phyloP scores from a whole-genome alignment of 129 eudicot species.

The Helichrysum umbraculigerum region DNA sequence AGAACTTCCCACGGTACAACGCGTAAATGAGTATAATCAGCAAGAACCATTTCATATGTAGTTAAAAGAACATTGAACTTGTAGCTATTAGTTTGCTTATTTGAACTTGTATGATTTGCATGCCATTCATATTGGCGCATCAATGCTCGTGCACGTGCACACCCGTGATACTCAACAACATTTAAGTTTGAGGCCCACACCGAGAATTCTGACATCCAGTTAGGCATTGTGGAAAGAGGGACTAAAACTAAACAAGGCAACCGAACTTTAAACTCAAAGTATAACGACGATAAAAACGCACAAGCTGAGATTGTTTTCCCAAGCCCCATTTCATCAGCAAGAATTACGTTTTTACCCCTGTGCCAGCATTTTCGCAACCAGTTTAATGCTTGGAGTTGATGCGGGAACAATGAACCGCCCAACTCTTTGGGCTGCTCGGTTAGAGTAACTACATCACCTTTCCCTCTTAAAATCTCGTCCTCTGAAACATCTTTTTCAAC shows the following conservation, averaged over 20 bases:
- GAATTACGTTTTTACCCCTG: slow-evolving; percentile 74
- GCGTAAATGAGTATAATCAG: slow-evolving; percentile 68
- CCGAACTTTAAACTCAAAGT: slow-evolving; percentile 73
- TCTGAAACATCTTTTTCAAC: slow-evolving; percentile 52
- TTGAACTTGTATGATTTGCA: slow-evolving; percentile 33
- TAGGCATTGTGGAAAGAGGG: slow-evolving; percentile 98
- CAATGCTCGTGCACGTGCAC: slow-evolving; percentile 61
- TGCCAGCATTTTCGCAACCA: slow-evolving; percentile 98
- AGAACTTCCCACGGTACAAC: slow-evolving; percentile 97
- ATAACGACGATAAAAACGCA: slow-evolving; percentile 77
- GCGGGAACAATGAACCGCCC: slow-evolving; percentile 88
- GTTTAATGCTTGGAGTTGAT: slow-evolving; percentile 92
- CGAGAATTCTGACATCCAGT: slow-evolving; percentile 91
- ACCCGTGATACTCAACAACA: slow-evolving; percentile 92
- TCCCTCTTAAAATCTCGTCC: slow-evolving; percentile 30
- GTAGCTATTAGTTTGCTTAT: slow-evolving; percentile 51
- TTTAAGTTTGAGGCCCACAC: slow-evolving; percentile 88
- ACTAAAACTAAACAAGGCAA: slow-evolving; percentile 89
- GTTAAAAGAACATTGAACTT: slow-evolving; percentile 89
- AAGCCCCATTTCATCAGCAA: slow-evolving; percentile 98
- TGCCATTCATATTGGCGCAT: slow-evolving; percentile 92
- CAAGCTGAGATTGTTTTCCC: slow-evolving; percentile 93
- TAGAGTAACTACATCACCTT: slow-evolving; percentile 56
- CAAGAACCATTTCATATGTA: slow-evolving; percentile 93
- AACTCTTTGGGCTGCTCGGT: slow-evolving; percentile 91